Base-by-base conservation (phyloP, 2,329 filamentous ascomycete genomes). In the Podosphaera fusca region DNA sequence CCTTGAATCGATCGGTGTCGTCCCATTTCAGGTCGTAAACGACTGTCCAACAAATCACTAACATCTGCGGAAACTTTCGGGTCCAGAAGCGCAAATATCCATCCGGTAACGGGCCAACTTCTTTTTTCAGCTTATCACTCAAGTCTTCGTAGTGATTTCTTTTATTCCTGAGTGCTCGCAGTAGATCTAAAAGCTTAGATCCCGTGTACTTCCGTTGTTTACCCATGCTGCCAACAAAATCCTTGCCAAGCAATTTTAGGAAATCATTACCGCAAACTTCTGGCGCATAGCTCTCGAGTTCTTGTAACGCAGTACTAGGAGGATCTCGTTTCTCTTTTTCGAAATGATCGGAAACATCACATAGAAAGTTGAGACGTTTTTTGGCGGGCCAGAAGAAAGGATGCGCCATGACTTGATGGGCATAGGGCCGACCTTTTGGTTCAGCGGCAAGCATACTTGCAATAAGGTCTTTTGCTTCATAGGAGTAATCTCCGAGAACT, bases 141-240 rank as follows among this genome's bases (percentile, higher is more conserved):
- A 98, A 90, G 68, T 98, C 92, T 66, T 95, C 89, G 68, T 95
- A 98, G 67, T 98, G 92, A 61, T 96, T 95, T 64, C 85, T 86
- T 77, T 98, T 98, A 71, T 98, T 98, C 31, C 92, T 77, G 57
- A 98, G 73, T 1, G 90, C 92, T 1, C 92, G 79, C 29, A 98
- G 72, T 30, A 98, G 74, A 69, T 98, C 92, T 57, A 98, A 71
- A 67, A 98, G 78, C 52, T 81, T 79, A 1, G 79, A 77, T 0
- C 89, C 89, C 0, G 85, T 92, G 70, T 98, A 98, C 70, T 95
- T 95, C 65, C 90, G 80, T 70, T 96, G 90, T 71, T 94, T 95
- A 58, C 88, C 89, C 5, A 96, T 75, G 2, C 84, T 90, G 45
- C 94, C 87, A 60, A 94, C 82, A 68, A 96, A 96, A 36, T 84